A percentile compares a stretch with the other conserved stretches of the same genome.
Conservation (phyloP, 805 yeast species). For the Zygosaccharomyces bailii region DNA sequence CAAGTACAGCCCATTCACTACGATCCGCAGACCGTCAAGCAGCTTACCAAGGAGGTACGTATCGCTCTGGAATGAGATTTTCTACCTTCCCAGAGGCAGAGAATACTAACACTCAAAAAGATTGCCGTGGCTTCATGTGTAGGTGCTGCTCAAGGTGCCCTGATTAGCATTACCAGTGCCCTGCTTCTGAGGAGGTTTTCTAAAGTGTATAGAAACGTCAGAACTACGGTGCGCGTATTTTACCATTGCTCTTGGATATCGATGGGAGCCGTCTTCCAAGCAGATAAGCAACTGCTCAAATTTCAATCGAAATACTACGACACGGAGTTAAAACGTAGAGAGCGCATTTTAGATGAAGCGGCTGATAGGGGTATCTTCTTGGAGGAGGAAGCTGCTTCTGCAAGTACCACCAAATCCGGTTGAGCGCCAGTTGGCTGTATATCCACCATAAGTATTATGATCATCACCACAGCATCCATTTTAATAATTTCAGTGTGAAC, state of each 20-base stretch:
- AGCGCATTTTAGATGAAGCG: conserved; percentile 40
- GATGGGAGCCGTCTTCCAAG: conserved; percentile 41
- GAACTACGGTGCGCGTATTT: conserved; percentile 41
- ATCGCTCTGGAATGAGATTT: not conserved
- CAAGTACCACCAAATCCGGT: conserved; percentile 15
- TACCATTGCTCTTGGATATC: conserved; percentile 43
- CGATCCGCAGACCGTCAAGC: conserved; percentile 37
- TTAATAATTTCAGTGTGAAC: conserved; percentile 19
- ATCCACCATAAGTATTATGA: not conserved
- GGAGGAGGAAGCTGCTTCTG: conserved; percentile 34
- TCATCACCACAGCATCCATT: conserved; percentile 29
- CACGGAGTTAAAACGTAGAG: conserved; percentile 37
- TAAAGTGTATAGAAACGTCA: conserved; percentile 37
- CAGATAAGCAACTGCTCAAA: conserved; percentile 39
- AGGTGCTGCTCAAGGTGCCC: conserved; percentile 44
- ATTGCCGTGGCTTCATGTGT: conserved; percentile 38
- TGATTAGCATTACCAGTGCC: conserved; percentile 37
- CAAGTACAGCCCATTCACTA: conserved; percentile 39
- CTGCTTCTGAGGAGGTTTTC: conserved; percentile 36
- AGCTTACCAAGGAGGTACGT: conserved; percentile 37
- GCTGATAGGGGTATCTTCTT: conserved; percentile 45
- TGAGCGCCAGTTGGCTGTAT: conserved; percentile 1
- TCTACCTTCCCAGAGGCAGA: not conserved
- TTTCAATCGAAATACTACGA: conserved; percentile 37
- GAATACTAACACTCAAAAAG: conserved; percentile 20